phyloP scores from a whole-genome alignment of 257 asterid genomes.

The Solanum etuberosum region DNA sequence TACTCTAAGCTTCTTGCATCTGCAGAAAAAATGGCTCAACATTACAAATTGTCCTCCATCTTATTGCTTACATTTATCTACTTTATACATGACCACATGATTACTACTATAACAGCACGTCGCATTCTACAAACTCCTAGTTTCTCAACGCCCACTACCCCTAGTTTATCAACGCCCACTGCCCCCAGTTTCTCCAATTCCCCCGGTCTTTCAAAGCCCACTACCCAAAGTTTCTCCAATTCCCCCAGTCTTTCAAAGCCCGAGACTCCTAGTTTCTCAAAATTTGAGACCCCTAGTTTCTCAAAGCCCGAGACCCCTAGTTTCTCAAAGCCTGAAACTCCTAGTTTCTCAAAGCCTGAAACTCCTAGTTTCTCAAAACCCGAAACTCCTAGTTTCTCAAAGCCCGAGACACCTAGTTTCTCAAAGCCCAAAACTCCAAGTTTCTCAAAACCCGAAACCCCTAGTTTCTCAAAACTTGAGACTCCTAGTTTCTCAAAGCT shows the following conservation, averaged over 20 bases:
- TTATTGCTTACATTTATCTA: too few species aligned
- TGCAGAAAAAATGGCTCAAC: neutral
- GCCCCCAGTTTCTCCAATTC: neutral
- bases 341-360: too few species aligned
- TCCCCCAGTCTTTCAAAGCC: neutral
- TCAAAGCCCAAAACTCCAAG: too few species aligned
- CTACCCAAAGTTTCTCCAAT: neutral
- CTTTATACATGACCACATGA: neutral
- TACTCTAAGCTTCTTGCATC: neutral
- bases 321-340: too few species aligned
- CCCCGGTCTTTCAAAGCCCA: neutral
- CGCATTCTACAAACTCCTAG: neutral
- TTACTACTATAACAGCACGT: neutral
- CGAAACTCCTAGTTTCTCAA: too few species aligned
- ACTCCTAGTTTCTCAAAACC: too few species aligned
- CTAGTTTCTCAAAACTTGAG: too few species aligned
- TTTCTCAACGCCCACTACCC: neutral
- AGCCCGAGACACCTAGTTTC: too few species aligned
- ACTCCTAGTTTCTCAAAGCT: too few species aligned
- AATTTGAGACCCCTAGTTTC: neutral
- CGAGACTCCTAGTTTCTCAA: neutral
- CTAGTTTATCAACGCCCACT: too few species aligned
- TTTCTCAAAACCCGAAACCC: accelerated
- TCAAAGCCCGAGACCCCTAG: too few species aligned
- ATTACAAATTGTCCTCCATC: neutral